Evolutionary conservation across 192 early-diverging fungal genomes (phyloP).

Genomic region (Coemansia sp.): DNA sequence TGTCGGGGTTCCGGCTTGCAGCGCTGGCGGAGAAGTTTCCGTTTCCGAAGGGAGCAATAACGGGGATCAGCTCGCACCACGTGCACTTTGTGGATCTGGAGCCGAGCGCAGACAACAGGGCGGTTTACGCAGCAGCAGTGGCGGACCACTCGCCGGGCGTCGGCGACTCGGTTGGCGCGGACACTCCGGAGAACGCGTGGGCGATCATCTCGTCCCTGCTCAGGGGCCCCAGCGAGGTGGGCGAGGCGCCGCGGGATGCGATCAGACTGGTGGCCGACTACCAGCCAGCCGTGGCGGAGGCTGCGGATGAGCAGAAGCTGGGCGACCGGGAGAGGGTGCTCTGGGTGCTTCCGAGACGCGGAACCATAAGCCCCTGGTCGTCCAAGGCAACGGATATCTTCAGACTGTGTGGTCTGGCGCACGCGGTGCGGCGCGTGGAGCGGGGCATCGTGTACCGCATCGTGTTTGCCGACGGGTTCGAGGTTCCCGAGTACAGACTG

Average conservation of each 20-base stretch:
- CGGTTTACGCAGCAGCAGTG: conserved; percentile 51
- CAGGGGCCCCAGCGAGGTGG: conserved; percentile 32
- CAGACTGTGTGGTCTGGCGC: conserved; percentile 79
- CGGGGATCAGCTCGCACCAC: conserved; percentile 63
- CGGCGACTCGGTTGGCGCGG: conserved; percentile 12
- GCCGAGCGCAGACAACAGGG: conserved; percentile 40
- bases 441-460: conserved; percentile 81
- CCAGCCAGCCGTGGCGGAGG: background rate
- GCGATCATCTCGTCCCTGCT: conserved; percentile 40
- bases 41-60: conserved; percentile 54
- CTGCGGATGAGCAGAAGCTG: conserved; percentile 7
- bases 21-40: conserved; percentile 64
- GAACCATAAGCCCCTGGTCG: conserved; percentile 99
- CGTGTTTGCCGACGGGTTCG: conserved; percentile 38
- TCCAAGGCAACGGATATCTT: conserved; percentile 99
- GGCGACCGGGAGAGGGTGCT: conserved; percentile 33
- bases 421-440: conserved; percentile 80
- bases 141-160: conserved; percentile 32
- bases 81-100: conserved; percentile 75
- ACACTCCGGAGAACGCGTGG: conserved; percentile 23
- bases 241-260: conserved; percentile 15
- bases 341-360: conserved; percentile 84
- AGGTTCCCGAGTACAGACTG: conserved; percentile 27
- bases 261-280: conserved; percentile 34
- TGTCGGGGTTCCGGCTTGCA: conserved; percentile 74